Evolutionary conservation across 2,329 filamentous ascomycete genomes (phyloP), one percentile per base, ranked within the genome.

Genomic region (Trichoderma atrobrunneum): DNA sequence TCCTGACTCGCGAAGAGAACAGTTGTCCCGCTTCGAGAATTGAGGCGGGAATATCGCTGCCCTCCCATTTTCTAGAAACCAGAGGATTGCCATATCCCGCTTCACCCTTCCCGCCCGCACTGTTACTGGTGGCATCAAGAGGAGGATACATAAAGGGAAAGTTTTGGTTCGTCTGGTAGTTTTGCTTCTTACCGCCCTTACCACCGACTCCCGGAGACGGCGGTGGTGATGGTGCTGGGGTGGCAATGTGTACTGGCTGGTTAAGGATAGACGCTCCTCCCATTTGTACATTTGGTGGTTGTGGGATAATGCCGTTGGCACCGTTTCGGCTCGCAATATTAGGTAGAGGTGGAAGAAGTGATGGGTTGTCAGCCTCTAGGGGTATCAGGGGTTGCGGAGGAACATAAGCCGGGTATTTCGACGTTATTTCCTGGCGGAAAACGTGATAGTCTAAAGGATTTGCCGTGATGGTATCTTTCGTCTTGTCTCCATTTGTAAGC

Each of bases 151-250:
- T 90, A 79, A 99, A 98, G 0, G 96, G 96, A 75, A 99, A 98
- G 79, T 98, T 96, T 77, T 99, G 96, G 78, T 99, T 99, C 0
- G 96, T 99, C 81, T 99, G 96, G 78, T 99, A 99, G 76, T 98
- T 99, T 78, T 99, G 96, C 80, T 99, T 99, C 85, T 99, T 99
- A 1, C 92, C 95, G 67, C 93, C 93, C 81, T 98, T 99, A 0
- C 94, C 94, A 30, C 94, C 95, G 39, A 92, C 91, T 11, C 85
- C 87, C 0, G 96, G 96, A 1, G 95, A 98, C 1, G 96, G 96
- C 0, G 96, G 96, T 28, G 96, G 96, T 0, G 96, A 99, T 1
- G 96, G 96, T 0, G 95, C 95, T 0, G 96, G 96, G 1, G 96
- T 99, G n/a, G 96, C 96, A 76, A 99, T 99, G 80, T 99, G 96